Evolutionary conservation across 1,284 basidiomycete species (phyloP).

Genomic region (Hypsizygus ulmarius): DNA sequence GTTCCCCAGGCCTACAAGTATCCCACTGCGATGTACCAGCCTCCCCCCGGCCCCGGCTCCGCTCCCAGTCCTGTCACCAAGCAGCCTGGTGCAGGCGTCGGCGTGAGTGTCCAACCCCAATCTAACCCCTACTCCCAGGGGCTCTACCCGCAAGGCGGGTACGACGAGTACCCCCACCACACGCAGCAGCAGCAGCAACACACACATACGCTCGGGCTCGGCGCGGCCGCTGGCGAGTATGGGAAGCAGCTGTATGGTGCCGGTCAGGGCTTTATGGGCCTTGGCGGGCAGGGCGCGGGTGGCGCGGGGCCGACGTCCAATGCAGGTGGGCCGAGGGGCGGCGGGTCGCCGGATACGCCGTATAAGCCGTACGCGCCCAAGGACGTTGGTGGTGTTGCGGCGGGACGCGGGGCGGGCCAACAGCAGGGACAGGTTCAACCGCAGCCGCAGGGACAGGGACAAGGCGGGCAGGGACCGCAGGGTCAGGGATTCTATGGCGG

Average conservation of each 20-base stretch:
- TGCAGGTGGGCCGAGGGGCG: slow-evolving; percentile 38
- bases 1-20: slow-evolving; percentile 74
- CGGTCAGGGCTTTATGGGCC: slow-evolving; percentile 61
- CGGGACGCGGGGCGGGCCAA: slow-evolving; percentile 41
- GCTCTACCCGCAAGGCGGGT: slow-evolving; percentile 63
- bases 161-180: slow-evolving; percentile 63
- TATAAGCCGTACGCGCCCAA: slow-evolving; percentile 74
- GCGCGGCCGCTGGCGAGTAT: slow-evolving; percentile 57
- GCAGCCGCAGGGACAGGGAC: slow-evolving; percentile 39
- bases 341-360: slow-evolving; percentile 62
- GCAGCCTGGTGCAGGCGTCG: slow-evolving; percentile 46
- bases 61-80: slow-evolving; percentile 61
- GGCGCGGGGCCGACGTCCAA: slow-evolving; percentile 42
- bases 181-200: slow-evolving; percentile 47
- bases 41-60: slow-evolving; percentile 60
- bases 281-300: slow-evolving; percentile 50
- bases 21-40: slow-evolving; percentile 62
- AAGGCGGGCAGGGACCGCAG: slow-evolving; percentile 45
- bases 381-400: slow-evolving; percentile 50
- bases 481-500: slow-evolving; percentile 61
- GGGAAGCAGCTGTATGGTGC: slow-evolving; percentile 61
- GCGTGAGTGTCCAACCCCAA: slow-evolving; percentile 50
- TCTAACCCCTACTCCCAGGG: slow-evolving; percentile 56
- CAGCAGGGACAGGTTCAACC: slow-evolving; percentile 36
- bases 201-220: slow-evolving; percentile 37